A percentile compares a stretch with the other conserved stretches of the same genome.
phyloP scores from a whole-genome alignment of 192 early-diverging fungal species.

The Dimargaris xerosporica region DNA sequence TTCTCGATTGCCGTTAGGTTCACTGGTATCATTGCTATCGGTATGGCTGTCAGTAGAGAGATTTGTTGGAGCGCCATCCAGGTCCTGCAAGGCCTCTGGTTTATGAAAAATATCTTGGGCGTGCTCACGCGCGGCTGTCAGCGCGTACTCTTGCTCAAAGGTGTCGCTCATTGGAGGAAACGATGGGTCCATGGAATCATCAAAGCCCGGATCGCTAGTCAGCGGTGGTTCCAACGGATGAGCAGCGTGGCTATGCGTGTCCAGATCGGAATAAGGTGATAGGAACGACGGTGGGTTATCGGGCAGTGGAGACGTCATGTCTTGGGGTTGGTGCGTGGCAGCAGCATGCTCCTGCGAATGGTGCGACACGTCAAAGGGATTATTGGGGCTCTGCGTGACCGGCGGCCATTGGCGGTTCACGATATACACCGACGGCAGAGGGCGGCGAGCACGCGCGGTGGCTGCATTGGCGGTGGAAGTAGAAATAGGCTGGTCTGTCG shows the following conservation, averaged over 20 bases:
- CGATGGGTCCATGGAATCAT: background rate
- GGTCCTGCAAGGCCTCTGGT: background rate
- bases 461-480: too few species aligned
- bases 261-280: background rate
- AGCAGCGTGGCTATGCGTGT: background rate
- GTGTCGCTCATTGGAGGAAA: slow-evolving; percentile 6
- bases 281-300: too few species aligned
- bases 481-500: too few species aligned
- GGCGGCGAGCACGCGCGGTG: too few species aligned
- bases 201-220: too few species aligned
- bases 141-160: slow-evolving; percentile 7
- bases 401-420: slow-evolving; percentile 2
- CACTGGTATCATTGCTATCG: too few species aligned
- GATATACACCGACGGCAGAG: too few species aligned
- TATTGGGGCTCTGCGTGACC: slow-evolving; percentile 2
- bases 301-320: too few species aligned
- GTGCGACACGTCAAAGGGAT: slow-evolving; percentile 4
- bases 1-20: background rate
- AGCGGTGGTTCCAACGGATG: too few species aligned
- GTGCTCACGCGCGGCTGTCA: slow-evolving; percentile 3
- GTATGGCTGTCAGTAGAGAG: too few species aligned
- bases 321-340: too few species aligned
- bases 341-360: background rate
- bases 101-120: slow-evolving; percentile 7
- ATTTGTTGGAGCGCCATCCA: background rate